Evolutionary conservation across 2,329 filamentous ascomycete genomes (phyloP).

Genomic region (Colletotrichum scovillei): DNA sequence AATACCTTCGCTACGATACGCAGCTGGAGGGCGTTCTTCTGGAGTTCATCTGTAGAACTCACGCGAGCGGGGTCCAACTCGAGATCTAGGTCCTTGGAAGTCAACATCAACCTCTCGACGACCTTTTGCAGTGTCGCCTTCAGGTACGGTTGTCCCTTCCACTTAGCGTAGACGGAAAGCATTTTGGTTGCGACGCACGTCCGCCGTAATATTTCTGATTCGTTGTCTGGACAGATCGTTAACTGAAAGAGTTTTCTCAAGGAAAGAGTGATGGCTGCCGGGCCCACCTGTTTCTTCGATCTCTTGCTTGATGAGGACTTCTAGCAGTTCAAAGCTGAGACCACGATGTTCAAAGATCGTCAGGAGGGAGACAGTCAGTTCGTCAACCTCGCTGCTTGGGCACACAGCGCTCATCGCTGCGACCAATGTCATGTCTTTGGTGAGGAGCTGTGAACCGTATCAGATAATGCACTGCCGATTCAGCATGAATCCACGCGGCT

Average conservation of each 20-base stretch:
- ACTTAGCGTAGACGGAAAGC: slow-evolving; percentile 77
- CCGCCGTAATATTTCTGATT: slow-evolving; percentile 74
- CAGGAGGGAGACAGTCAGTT: slow-evolving; percentile 74
- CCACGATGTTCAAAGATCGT: slow-evolving; percentile 78
- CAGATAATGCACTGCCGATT: slow-evolving; percentile 19
- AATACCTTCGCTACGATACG: slow-evolving; percentile 77
- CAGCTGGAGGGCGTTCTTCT: slow-evolving; percentile 74
- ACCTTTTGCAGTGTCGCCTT: slow-evolving; percentile 74
- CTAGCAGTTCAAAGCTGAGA: slow-evolving; percentile 70
- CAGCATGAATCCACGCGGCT: slow-evolving; percentile 9
- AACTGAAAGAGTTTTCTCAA: background rate
- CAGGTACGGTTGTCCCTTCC: slow-evolving; percentile 75
- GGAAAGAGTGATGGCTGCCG: background rate
- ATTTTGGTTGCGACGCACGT: slow-evolving; percentile 80
- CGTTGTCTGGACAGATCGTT: slow-evolving; percentile 62
- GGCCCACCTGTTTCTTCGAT: slow-evolving; percentile 71
- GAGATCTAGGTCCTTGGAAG: slow-evolving; percentile 74
- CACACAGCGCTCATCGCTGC: slow-evolving; percentile 74
- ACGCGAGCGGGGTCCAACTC: slow-evolving; percentile 75
- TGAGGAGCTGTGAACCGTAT: slow-evolving; percentile 60
- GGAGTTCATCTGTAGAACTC: slow-evolving; percentile 68
- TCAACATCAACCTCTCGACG: slow-evolving; percentile 73
- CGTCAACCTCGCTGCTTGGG: slow-evolving; percentile 75
- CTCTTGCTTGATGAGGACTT: slow-evolving; percentile 75
- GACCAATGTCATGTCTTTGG: slow-evolving; percentile 71